A percentile compares a stretch with the other conserved stretches of the same genome.
phyloP scores from a whole-genome alignment of 2,329 filamentous ascomycete species.

The Camillea tinctor region DNA sequence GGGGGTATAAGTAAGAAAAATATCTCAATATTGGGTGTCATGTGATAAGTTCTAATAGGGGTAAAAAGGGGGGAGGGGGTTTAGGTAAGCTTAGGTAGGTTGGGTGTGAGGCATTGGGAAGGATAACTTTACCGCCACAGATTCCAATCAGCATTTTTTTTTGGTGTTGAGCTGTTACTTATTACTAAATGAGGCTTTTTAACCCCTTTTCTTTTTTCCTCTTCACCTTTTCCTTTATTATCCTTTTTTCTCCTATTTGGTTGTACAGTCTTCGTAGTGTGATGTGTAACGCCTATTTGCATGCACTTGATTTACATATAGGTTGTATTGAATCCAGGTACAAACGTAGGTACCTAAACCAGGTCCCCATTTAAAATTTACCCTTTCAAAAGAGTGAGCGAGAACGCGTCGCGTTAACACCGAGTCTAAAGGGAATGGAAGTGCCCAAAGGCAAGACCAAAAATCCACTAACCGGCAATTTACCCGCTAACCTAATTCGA shows the following conservation, averaged over 20 bases:
- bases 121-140: slow-evolving; percentile 65
- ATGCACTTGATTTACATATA: background rate
- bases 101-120: background rate
- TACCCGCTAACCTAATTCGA: background rate
- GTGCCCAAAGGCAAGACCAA: background rate
- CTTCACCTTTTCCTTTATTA: no score
- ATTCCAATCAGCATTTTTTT: slow-evolving; percentile 72
- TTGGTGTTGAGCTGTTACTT: background rate
- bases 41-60: background rate
- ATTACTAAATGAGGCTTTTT: background rate
- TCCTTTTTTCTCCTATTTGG: no score
- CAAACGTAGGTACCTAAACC: background rate
- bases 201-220: no score
- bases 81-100: background rate
- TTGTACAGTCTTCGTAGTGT: no score
- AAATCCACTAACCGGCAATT: background rate
- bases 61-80: background rate
- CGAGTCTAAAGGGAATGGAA: background rate
- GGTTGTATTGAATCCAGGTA: background rate
- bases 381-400: background rate
- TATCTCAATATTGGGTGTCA: background rate
- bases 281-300: no score
- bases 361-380: background rate
- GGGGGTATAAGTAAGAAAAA: slow-evolving; percentile 10
- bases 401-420: background rate